Percentiles rank a stretch among this genome's conserved stretches.
Evolutionary conservation across 2,329 filamentous ascomycete genomes (phyloP).

Genomic region (Pseudocercospora crystallina): DNA sequence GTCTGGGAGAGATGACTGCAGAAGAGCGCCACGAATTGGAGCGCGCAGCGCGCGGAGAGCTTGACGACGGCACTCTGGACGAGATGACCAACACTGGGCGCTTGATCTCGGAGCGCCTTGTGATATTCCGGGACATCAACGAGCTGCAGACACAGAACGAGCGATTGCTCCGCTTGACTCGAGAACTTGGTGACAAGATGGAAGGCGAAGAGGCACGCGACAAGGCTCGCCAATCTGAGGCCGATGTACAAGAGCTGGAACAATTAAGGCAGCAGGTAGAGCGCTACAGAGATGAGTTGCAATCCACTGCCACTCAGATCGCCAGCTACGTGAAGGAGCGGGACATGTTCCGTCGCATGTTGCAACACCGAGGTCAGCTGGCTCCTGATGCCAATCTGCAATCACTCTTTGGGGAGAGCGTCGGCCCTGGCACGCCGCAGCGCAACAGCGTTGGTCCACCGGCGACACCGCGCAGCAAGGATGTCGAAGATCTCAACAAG

Average conservation of each 20-base stretch:
- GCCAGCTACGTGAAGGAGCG: constrained; percentile 94
- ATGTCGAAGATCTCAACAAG: constrained; percentile 70
- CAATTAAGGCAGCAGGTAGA: constrained; percentile 70
- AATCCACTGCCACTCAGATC: constrained; percentile 76
- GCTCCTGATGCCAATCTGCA: constrained; percentile 62
- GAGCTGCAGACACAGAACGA: constrained; percentile 87
- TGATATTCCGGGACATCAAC: constrained; percentile 80
- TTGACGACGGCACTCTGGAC: constrained; percentile 67
- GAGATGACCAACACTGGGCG: constrained; percentile 82
- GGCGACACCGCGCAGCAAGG: constrained; percentile 53
- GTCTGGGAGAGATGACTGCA: constrained; percentile 66
- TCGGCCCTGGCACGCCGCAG: constrained; percentile 50
- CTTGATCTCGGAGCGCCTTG: constrained; percentile 86
- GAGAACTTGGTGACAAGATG: constrained; percentile 82
- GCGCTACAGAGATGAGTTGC: constrained; percentile 80
- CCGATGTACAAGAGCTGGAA: constrained; percentile 65
- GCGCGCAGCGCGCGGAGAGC: constrained; percentile 72
- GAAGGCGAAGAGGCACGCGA: constrained; percentile 82
- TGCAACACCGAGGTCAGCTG: constrained; percentile 70
- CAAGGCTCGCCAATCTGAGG: constrained; percentile 54
- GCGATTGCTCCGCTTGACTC: constrained; percentile 76
- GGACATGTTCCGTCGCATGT: constrained; percentile 94
- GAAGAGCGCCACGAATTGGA: constrained; percentile 75
- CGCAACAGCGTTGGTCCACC: constrained; percentile 40
- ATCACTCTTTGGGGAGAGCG: constrained; percentile 70